A percentile compares a stretch with the other conserved stretches of the same genome.
Evolutionary conservation across 352 stramenopile genomes (phyloP).

Genomic region (Halophytophthora batemanensis): DNA sequence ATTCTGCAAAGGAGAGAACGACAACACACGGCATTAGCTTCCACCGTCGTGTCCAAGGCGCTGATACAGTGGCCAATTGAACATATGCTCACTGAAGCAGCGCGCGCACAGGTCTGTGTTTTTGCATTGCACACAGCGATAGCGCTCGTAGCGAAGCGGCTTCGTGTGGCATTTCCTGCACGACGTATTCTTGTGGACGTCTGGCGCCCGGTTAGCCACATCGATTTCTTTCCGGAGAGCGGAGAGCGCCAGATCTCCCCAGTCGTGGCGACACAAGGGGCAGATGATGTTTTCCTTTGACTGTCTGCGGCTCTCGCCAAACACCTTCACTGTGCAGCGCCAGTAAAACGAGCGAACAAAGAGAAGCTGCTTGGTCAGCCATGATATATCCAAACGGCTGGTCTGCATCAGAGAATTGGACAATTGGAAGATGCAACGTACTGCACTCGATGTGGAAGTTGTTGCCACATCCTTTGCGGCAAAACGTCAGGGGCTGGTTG

Average conservation of each 20-base stretch:
- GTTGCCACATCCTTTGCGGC: conserved; percentile 72
- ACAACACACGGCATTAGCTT: background rate
- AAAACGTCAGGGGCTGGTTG: conserved; percentile 65
- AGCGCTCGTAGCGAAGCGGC: conserved; percentile 73
- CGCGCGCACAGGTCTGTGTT: conserved; percentile 67
- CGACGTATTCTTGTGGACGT: conserved; percentile 62
- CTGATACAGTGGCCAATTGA: background rate
- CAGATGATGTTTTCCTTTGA: conserved; percentile 86
- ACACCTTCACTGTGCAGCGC: conserved; percentile 70
- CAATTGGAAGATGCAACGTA: conserved; percentile 18
- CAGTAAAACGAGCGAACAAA: conserved; percentile 5
- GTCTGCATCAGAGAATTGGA: background rate
- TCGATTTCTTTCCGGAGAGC: conserved; percentile 73
- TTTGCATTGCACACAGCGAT: conserved; percentile 80
- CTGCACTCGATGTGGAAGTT: conserved; percentile 74
- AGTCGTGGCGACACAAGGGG: conserved; percentile 80
- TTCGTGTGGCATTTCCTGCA: conserved; percentile 79
- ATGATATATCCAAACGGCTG: too few species aligned
- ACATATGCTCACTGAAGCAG: conserved; percentile 60
- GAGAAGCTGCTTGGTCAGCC: too few species aligned
- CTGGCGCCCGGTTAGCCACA: conserved; percentile 61
- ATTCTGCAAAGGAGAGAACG: conserved; percentile 19
- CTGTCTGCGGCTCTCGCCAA: conserved; percentile 73
- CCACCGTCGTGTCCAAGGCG: too few species aligned
- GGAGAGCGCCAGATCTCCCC: conserved; percentile 60